Percentiles rank a stretch among this genome's conserved stretches.
phyloP scores from a whole-genome alignment of 2,329 filamentous ascomycete species.

The Neofusicoccum umdonicola region DNA sequence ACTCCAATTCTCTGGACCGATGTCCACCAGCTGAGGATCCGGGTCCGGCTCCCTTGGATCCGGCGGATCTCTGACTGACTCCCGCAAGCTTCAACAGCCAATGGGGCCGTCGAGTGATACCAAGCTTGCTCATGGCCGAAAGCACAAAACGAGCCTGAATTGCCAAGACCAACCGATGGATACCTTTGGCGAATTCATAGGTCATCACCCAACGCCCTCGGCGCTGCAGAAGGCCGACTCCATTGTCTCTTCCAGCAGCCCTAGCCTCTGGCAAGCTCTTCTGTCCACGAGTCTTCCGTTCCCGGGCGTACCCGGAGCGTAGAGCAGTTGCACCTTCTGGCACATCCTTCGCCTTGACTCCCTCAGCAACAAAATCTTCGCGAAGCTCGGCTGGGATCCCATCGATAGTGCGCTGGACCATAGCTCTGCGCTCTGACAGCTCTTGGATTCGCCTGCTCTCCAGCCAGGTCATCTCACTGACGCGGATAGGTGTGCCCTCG shows the following conservation, averaged over 20 bases:
- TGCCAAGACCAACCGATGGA: slow-evolving; percentile 63
- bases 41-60: slow-evolving; percentile 27
- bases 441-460: slow-evolving; percentile 83
- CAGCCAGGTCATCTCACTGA: slow-evolving; percentile 81
- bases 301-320: slow-evolving; percentile 60
- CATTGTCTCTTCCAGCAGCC: slow-evolving; percentile 48
- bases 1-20: slow-evolving; percentile 53
- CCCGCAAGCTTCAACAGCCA: slow-evolving; percentile 60
- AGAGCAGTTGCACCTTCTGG: slow-evolving; percentile 32
- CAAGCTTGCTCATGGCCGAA: slow-evolving; percentile 56
- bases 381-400: slow-evolving; percentile 44
- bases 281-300: slow-evolving; percentile 61
- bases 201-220: slow-evolving; percentile 76
- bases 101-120: slow-evolving; percentile 60
- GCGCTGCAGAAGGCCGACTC: slow-evolving; percentile 75
- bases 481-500: slow-evolving; percentile 73
- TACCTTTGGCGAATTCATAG: slow-evolving; percentile 72
- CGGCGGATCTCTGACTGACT: slow-evolving; percentile 22
- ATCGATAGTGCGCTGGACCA: slow-evolving; percentile 36
- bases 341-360: slow-evolving; percentile 31
- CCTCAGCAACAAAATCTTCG: slow-evolving; percentile 39
- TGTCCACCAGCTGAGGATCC: slow-evolving; percentile 16
- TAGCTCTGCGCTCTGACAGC: slow-evolving; percentile 55
- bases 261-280: slow-evolving; percentile 36
- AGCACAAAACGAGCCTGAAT: slow-evolving; percentile 57